Conservation (phyloP, 2,329 filamentous ascomycete species). For the Nothomitra cinnamomea region DNA sequence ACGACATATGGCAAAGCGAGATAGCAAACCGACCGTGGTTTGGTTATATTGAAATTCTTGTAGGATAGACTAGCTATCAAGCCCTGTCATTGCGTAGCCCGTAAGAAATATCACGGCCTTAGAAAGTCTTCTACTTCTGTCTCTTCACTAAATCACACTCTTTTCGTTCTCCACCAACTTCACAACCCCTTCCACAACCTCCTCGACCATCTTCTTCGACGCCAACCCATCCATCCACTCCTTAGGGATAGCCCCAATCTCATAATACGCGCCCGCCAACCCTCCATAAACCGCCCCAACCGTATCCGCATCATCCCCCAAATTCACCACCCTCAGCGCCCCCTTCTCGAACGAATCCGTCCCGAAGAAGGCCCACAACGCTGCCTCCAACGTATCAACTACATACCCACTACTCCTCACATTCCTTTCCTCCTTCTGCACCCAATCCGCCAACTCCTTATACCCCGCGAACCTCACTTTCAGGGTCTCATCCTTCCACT, state of each 20-base stretch:
- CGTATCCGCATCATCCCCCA: conserved; percentile 27
- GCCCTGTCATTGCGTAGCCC: too few species aligned
- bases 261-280: conserved; percentile 26
- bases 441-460: conserved; percentile 15
- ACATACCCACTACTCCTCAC: conserved; percentile 25
- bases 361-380: conserved; percentile 26
- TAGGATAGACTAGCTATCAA: too few species aligned
- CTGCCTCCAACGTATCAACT: conserved; percentile 25
- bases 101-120: too few species aligned
- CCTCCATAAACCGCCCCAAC: conserved; percentile 28
- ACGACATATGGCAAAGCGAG: too few species aligned
- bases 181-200: conserved; percentile 8
- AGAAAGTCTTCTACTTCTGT: too few species aligned
- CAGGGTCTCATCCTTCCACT: conserved; percentile 11
- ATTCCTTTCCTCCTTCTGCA: conserved; percentile 9
- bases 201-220: conserved; percentile 13
- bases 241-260: conserved; percentile 18
- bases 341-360: conserved; percentile 22
- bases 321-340: conserved; percentile 24
- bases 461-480: conserved; percentile 11
- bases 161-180: conserved; percentile 5
- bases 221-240: conserved; percentile 18
- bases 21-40: too few species aligned
- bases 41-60: too few species aligned
- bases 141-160: too few species aligned